phyloP scores from a whole-genome alignment of 192 early-diverging fungal species.

The Kappamyces sp. region DNA sequence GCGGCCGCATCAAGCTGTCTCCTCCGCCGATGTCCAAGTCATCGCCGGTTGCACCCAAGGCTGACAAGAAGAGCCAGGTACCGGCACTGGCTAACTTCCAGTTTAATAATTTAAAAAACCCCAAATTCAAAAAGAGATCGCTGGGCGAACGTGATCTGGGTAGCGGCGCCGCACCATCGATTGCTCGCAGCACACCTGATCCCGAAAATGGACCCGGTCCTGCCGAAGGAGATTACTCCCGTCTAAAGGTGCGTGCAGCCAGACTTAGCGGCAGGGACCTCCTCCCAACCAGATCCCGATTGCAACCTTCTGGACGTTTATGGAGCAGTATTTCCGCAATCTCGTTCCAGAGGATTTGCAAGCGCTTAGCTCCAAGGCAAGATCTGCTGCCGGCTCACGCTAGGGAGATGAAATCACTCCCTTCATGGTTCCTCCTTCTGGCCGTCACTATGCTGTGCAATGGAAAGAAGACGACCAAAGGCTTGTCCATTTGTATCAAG shows the following conservation, averaged over 20 bases:
- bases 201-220: conserved; percentile 7
- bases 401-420: conserved; percentile 61
- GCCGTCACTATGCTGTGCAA: conserved; percentile 63
- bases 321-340: conserved; percentile 79
- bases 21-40: conserved; percentile 5
- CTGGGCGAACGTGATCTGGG: conserved; percentile 12
- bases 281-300: conserved; percentile 76
- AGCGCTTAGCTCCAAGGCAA: conserved; percentile 56
- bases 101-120: background rate
- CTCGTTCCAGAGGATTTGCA: conserved; percentile 75
- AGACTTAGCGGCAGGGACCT: conserved; percentile 29
- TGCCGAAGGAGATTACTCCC: conserved; percentile 41
- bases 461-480: conserved; percentile 52
- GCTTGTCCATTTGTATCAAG: conserved; percentile 18
- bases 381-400: background rate
- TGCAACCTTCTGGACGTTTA: conserved; percentile 69
- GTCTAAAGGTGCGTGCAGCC: conserved; percentile 26
- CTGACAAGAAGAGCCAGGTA: conserved; percentile 21
- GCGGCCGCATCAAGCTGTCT: conserved; percentile 1
- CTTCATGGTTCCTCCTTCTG: conserved; percentile 76
- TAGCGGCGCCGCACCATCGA: background rate
- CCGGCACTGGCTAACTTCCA: background rate
- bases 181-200: conserved; percentile 17
- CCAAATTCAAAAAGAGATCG: conserved; percentile 20
- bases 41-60: conserved; percentile 19